Evolutionary conservation across 305 asterid species (phyloP).

Genomic region (Ilex paraguariensis): DNA sequence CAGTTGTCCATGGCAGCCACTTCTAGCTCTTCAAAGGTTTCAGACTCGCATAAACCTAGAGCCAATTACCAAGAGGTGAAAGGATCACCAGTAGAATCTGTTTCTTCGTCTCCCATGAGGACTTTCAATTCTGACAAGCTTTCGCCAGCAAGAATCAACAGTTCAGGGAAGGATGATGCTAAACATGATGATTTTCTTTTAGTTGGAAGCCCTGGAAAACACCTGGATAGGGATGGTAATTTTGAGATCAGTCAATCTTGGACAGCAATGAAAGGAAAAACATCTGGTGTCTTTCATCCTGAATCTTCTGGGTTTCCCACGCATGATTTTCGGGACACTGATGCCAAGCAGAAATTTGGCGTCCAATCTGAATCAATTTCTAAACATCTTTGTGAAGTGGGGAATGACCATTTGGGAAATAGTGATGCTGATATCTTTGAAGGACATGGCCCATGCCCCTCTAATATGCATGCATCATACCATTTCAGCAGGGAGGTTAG

Average conservation of each 20-base stretch:
- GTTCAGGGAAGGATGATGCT: slow-evolving; percentile 31
- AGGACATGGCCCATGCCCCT: slow-evolving; percentile 4
- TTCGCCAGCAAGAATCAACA: slow-evolving; percentile 32
- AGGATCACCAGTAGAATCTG: slow-evolving; percentile 86
- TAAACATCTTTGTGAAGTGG: slow-evolving; percentile 18
- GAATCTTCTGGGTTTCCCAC: slow-evolving; percentile 19
- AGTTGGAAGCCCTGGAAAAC: slow-evolving; percentile 33
- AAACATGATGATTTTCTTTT: slow-evolving; percentile 26
- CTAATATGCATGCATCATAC: slow-evolving; percentile 21
- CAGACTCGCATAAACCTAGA: slow-evolving; percentile 62
- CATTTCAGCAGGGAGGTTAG: slow-evolving; percentile 18
- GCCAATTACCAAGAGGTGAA: slow-evolving; percentile 39
- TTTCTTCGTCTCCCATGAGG: slow-evolving; percentile 88
- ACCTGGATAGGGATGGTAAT: slow-evolving; percentile 22
- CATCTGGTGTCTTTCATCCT: slow-evolving; percentile 15
- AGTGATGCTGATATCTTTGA: slow-evolving; percentile 19
- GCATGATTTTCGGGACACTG: slow-evolving; percentile 25
- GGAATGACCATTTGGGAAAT: slow-evolving; percentile 20
- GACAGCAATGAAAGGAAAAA: slow-evolving; percentile 31
- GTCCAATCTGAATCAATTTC: slow-evolving; percentile 12
- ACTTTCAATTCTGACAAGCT: slow-evolving; percentile 26
- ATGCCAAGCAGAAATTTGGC: slow-evolving; percentile 16
- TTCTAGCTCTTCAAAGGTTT: slow-evolving; percentile 91
- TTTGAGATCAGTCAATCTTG: slow-evolving; percentile 26
- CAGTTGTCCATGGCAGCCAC: slow-evolving; percentile 59